Percentiles rank a stretch among this genome's conserved stretches.
These are phyloP conservation scores for Chimonanthus praecox DNA, from an alignment of 164 flowering plant genomes.

Conservation along the genomic window DNA sequence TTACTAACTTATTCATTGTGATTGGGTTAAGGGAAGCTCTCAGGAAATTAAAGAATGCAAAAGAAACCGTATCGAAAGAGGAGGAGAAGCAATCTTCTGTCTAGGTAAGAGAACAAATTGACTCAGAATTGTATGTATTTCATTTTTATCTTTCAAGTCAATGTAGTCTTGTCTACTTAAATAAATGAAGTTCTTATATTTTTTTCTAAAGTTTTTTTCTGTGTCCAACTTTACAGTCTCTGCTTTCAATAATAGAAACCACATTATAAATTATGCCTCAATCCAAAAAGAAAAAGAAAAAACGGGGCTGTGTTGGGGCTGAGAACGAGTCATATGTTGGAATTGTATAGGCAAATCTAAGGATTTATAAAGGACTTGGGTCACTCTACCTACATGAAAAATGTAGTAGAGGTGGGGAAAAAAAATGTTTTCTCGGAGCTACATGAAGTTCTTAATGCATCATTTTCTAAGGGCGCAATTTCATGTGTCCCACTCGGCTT, in stretches of 20 bases:
- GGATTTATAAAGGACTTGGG: too few species aligned
- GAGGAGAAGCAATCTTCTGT: conserved; percentile 31
- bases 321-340: too few species aligned
- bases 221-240: not conserved
- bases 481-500: too few species aligned
- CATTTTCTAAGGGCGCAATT: too few species aligned
- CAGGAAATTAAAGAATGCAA: conserved; percentile 33
- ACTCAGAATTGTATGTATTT: not conserved
- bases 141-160: not conserved
- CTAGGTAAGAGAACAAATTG: conserved; percentile 2
- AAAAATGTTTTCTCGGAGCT: too few species aligned
- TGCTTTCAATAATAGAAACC: not conserved
- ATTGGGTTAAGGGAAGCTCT: conserved; percentile 72
- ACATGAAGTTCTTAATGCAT: too few species aligned
- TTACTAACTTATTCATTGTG: conserved; percentile 85
- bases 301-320: too few species aligned
- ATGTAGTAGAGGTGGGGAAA: too few species aligned
- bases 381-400: too few species aligned
- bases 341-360: too few species aligned
- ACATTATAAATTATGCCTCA: not conserved
- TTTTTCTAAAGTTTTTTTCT: not conserved
- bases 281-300: not conserved
- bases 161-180: not conserved
- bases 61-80: conserved; percentile 21
- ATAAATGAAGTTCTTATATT: not conserved